A percentile compares a stretch with the other conserved stretches of the same genome.
Conservation (phyloP, 164 flowering plant species). For the Magnolia kwangsiensis region DNA sequence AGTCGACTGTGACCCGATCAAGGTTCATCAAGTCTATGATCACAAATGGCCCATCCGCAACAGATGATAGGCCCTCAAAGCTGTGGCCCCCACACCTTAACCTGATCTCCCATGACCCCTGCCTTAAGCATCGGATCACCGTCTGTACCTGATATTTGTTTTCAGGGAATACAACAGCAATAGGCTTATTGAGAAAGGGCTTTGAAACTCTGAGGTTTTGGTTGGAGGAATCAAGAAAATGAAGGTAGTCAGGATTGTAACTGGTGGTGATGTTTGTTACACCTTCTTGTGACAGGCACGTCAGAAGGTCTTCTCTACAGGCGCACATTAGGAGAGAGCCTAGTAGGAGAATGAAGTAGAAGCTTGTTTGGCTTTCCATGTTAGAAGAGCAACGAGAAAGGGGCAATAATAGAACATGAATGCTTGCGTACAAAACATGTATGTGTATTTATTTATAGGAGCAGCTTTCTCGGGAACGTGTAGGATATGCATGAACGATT, state of each 20-base stretch:
- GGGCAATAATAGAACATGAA: no score
- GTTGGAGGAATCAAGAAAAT: constrained; percentile 1
- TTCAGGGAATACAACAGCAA: not conserved
- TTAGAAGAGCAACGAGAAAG: not conserved
- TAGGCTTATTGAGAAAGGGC: not conserved
- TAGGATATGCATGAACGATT: no score
- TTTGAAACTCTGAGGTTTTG: constrained; percentile 1
- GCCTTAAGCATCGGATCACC: no score
- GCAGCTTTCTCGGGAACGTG: no score
- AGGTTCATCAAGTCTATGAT: constrained; percentile 21
- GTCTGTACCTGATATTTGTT: no score
- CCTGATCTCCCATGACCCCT: constrained; percentile 4
- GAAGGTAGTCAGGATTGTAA: not conserved
- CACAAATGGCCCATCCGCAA: constrained; percentile 12
- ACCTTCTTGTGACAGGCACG: not conserved
- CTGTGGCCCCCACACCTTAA: constrained; percentile 26
- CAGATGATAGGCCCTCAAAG: constrained; percentile 25
- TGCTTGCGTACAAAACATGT: no score
- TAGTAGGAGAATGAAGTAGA: not conserved
- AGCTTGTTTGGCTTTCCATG: not conserved
- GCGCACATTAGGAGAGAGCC: not conserved
- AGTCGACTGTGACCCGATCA: constrained; percentile 12
- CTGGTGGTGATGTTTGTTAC: not conserved
- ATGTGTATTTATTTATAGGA: no score
- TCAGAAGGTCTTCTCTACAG: not conserved